These are phyloP conservation scores for Acanthamoeba triangularis DNA, from an alignment of 208 protist species.

Conservation along the genomic window DNA sequence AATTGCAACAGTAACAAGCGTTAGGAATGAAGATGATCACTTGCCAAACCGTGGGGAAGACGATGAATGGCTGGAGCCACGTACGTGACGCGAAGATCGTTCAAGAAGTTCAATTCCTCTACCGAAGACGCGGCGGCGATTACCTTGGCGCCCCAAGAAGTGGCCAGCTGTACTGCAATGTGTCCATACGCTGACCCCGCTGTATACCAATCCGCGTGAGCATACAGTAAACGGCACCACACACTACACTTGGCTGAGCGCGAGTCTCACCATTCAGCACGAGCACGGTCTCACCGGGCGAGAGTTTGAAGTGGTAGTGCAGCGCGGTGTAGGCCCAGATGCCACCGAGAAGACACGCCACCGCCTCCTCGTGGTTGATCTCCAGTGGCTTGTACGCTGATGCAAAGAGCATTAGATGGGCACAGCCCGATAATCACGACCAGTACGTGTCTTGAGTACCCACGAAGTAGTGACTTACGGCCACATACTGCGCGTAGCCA, in stretches of 20 bases:
- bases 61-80: background rate
- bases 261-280: slow-evolving; percentile 16
- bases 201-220: too few species aligned
- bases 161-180: slow-evolving; percentile 54
- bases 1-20: background rate
- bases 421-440: too few species aligned
- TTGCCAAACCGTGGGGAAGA: background rate
- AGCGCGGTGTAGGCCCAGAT: slow-evolving; percentile 60
- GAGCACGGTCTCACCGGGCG: slow-evolving; percentile 54
- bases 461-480: background rate
- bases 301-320: slow-evolving; percentile 61
- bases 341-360: slow-evolving; percentile 18
- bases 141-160: slow-evolving; percentile 39
- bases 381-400: slow-evolving; percentile 37
- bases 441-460: background rate
- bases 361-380: slow-evolving; percentile 62
- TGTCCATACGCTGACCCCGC: slow-evolving; percentile 30
- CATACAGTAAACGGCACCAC: too few species aligned
- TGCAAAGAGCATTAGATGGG: too few species aligned
- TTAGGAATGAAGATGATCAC: background rate
- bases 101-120: slow-evolving; percentile 16
- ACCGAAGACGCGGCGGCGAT: slow-evolving; percentile 43
- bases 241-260: background rate
- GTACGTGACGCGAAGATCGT: slow-evolving; percentile 30
- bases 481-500: slow-evolving; percentile 52